Conservation (phyloP, 768 basidiomycete species). For the Boletus vermiculosoides region DNA sequence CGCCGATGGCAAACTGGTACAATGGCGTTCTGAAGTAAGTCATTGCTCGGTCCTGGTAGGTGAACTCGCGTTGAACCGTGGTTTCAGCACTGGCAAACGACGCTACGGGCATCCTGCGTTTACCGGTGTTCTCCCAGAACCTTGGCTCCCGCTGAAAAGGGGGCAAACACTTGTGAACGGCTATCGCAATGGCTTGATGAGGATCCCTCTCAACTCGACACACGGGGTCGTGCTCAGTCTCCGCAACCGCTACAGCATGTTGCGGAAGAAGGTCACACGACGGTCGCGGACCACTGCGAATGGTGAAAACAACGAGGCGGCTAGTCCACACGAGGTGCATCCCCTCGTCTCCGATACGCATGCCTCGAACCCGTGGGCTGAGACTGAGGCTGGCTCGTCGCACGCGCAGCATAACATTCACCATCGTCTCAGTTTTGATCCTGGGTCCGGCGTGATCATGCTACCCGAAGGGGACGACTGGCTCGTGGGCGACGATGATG, state of each 20-base stretch:
- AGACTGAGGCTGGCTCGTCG: conserved; percentile 31
- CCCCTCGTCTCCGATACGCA: conserved; percentile 28
- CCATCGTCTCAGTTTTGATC: conserved; percentile 74
- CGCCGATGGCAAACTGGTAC: conserved; percentile 96
- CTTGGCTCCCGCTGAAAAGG: conserved; percentile 91
- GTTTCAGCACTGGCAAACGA: conserved; percentile 79
- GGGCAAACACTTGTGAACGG: conserved; percentile 72
- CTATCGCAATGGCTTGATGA: conserved; percentile 33
- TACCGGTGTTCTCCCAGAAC: conserved; percentile 88
- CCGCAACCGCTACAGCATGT: conserved; percentile 63
- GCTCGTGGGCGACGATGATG: conserved; percentile 47
- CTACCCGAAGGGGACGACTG: conserved; percentile 74
- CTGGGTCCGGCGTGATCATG: conserved; percentile 85
- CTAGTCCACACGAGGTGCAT: conserved; percentile 15
- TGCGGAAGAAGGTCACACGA: conserved; percentile 37
- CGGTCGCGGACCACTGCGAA: conserved; percentile 4
- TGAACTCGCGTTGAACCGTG: conserved; percentile 2
- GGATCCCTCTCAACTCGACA: conserved; percentile 40
- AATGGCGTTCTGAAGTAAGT: conserved; percentile 85
- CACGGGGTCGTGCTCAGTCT: conserved; percentile 82
- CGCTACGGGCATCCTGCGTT: conserved; percentile 95
- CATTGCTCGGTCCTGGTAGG: background rate
- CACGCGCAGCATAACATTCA: conserved; percentile 38
- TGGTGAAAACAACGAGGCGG: conserved; percentile 1
- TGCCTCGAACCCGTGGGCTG: conserved; percentile 61